Evolutionary conservation across 306 rosid genomes (phyloP).

Genomic region (Ziziphus jujuba): DNA sequence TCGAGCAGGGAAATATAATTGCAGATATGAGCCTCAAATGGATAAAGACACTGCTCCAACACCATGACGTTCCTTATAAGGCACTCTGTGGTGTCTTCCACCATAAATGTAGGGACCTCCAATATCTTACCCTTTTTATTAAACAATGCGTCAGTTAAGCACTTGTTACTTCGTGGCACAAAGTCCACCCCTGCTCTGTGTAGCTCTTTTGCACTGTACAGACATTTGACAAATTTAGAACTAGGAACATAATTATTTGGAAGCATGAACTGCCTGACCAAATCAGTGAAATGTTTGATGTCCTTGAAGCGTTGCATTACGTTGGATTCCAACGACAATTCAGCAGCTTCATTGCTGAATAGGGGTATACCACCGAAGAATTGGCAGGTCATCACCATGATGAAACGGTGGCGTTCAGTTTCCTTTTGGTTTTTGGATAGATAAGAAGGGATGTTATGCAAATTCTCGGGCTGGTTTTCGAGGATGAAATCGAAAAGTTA

Average conservation of each 20-base stretch:
- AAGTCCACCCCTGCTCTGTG: slow-evolving; percentile 36
- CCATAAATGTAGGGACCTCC: slow-evolving; percentile 25
- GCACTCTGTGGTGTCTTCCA: slow-evolving; percentile 42
- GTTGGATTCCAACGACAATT: background rate
- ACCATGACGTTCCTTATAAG: slow-evolving; percentile 50
- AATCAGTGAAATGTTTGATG: slow-evolving; percentile 43
- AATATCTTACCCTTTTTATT: no score
- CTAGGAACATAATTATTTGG: background rate
- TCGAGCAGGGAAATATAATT: slow-evolving; percentile 43
- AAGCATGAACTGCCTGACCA: slow-evolving; percentile 45
- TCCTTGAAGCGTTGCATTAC: slow-evolving; percentile 1
- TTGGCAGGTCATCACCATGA: no score
- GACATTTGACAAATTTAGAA: rapidly evolving
- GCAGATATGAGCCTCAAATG: slow-evolving; percentile 37
- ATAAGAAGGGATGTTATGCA: background rate
- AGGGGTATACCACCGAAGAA: no score
- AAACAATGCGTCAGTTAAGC: no score
- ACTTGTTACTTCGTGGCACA: background rate
- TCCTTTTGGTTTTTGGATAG: background rate
- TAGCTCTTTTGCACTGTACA: slow-evolving; percentile 36
- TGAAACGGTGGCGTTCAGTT: no score
- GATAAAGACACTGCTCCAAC: slow-evolving; percentile 45
- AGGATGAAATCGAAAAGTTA: slow-evolving; percentile 18
- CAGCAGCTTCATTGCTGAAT: no score
- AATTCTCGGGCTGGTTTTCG: background rate